Conservation (phyloP, 306 rosid genomes). For the Hippophae gyantsensis region DNA sequence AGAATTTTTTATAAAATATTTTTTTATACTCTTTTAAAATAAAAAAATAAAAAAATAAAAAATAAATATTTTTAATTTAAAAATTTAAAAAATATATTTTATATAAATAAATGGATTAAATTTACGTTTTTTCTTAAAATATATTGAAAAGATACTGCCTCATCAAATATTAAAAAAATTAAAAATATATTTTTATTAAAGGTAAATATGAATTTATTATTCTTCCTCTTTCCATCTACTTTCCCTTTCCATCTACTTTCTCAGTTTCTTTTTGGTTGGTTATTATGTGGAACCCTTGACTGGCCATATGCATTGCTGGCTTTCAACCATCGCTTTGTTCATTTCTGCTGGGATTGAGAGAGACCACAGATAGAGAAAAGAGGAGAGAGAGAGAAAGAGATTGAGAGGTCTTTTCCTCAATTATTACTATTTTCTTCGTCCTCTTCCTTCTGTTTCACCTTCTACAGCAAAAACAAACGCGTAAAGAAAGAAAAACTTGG, state of each 20-base stretch:
- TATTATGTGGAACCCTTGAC: slow-evolving; percentile 39
- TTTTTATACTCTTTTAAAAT: too few relatives aligned
- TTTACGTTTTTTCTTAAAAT: too few relatives aligned
- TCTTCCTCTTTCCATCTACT: slow-evolving; percentile 19
- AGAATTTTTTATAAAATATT: too few relatives aligned
- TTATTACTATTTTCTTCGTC: slow-evolving; percentile 14
- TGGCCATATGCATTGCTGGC: slow-evolving; percentile 48
- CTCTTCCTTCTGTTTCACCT: slow-evolving; percentile 2
- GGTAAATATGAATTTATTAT: not conserved
- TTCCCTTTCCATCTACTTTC: slow-evolving; percentile 1
- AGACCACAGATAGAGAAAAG: not conserved
- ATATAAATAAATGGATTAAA: too few relatives aligned
- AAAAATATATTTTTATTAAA: too few relatives aligned
- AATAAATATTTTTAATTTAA: too few relatives aligned
- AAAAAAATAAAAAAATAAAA: too few relatives aligned
- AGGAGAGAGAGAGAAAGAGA: slow-evolving; percentile 1
- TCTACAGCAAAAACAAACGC: slow-evolving; percentile 1
- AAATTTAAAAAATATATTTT: too few relatives aligned
- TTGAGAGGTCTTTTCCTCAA: slow-evolving; percentile 13
- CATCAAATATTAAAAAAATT: too few relatives aligned
- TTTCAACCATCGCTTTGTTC: slow-evolving; percentile 31
- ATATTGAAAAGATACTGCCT: too few relatives aligned
- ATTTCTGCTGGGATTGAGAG: slow-evolving; percentile 9
- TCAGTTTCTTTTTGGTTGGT: slow-evolving; percentile 18
- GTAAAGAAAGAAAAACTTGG: not conserved